Base-by-base conservation (phyloP, 345 rosid species). In the Trapa incisa region DNA sequence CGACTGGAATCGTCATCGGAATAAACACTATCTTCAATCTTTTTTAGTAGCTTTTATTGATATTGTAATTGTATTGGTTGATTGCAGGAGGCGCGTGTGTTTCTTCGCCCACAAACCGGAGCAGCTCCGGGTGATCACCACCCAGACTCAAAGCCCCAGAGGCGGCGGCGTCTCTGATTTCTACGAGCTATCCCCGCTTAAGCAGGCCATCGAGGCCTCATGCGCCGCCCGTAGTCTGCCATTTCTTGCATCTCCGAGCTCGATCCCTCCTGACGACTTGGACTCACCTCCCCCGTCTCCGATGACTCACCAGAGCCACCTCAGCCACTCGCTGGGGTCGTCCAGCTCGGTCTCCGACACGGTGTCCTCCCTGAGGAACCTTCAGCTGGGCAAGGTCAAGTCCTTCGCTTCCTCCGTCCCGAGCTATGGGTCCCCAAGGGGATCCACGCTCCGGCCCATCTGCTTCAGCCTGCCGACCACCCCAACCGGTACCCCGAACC, bases 71-170 rank as follows among this genome's bases (percentile, higher is more conserved):
- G 60, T 41, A 54, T 54, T 3, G n/a, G 60, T 54, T 54, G 67
- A 65, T 43, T 92, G 98, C 48, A 72, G 85, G 76, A 80, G 98
- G 54, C 81, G 85, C 48, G 93, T 92, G 0, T 92, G 98, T 69
- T 92, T 92, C 79, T 92, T 92, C 2, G 98, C 98, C 47, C 98
- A 92, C 78, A 73, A 92, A 37, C 83, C 91, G 68, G 96, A 92
- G 65, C 96, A 92, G 73, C 87, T 92, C 0, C 71, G 98, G 73
- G 76, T 79, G 43, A 35, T 89, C 32, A 65, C 70, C 6, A 83
- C 71, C 50, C 86, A 79, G n/a, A 86, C 89, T 39, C 85, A 89
- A 0, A 77, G 85, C 47, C 80, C 83, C 0, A 77, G 48, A 7
- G 48, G 48, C 13, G 8, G 48, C 48, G 74, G 84, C 1, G 53